A percentile compares a stretch with the other conserved stretches of the same genome.
These are phyloP conservation scores for Trichoderma brevicompactum DNA, from an alignment of 2,329 filamentous ascomycete species.

Conservation along the genomic window DNA sequence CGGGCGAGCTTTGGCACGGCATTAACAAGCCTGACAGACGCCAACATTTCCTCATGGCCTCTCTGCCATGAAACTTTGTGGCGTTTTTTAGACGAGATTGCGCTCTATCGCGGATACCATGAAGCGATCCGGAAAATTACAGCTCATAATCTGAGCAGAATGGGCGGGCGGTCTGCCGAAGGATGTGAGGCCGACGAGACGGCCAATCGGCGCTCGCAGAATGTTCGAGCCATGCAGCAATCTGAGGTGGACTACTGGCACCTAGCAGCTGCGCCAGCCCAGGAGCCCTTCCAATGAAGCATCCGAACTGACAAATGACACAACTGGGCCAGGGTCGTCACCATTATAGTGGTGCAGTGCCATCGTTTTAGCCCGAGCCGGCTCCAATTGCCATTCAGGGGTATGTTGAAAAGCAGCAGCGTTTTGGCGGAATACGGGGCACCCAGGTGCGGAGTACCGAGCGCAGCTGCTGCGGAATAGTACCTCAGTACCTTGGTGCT, in stretches of 20 bases:
- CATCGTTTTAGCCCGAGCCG: not conserved
- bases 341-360: not conserved
- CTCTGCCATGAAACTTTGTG: constrained; percentile 5
- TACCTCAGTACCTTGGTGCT: no score
- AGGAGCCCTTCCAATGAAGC: not conserved
- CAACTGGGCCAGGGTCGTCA: not conserved
- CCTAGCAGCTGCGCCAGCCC: no score
- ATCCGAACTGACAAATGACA: constrained; percentile 8
- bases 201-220: constrained; percentile 1
- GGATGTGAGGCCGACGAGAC: not conserved
- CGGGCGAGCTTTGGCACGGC: not conserved
- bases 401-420: no score
- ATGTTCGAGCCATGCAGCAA: not conserved
- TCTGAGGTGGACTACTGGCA: not conserved
- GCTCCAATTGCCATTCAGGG: constrained; percentile 7
- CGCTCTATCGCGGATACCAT: not conserved
- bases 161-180: not conserved
- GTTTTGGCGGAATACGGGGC: no score
- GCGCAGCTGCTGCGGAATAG: no score
- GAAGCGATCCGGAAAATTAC: constrained; percentile 9
- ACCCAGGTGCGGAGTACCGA: not conserved
- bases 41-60: not conserved
- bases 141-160: constrained; percentile 15
- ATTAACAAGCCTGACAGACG: not conserved
- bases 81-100: constrained; percentile 3